Conservation (phyloP, 2,329 filamentous ascomycete species). For the Aspergillus niger region DNA sequence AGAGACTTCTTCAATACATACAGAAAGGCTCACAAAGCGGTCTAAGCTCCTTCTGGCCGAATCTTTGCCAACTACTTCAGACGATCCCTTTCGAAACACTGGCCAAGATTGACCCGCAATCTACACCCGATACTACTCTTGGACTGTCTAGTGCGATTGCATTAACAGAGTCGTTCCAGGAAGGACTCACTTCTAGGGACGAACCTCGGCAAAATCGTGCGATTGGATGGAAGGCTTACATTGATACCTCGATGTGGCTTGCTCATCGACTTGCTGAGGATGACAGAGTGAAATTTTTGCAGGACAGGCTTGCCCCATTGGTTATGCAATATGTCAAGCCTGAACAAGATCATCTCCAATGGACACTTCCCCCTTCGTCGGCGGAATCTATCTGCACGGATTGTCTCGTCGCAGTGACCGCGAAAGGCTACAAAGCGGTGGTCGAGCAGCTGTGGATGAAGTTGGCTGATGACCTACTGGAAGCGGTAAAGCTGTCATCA, state of each 20-base stretch:
- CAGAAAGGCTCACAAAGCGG: constrained; percentile 84
- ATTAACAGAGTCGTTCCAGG: constrained; percentile 67
- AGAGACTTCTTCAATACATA: constrained; percentile 69
- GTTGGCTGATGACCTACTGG: constrained; percentile 63
- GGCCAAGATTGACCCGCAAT: constrained; percentile 28
- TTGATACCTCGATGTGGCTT: constrained; percentile 63
- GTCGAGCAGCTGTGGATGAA: constrained; percentile 63
- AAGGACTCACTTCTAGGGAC: constrained; percentile 71
- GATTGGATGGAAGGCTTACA: constrained; percentile 74
- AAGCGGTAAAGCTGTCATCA: constrained; percentile 70
- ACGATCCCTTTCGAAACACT: constrained; percentile 56
- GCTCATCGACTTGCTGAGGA: constrained; percentile 51
- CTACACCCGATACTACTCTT: constrained; percentile 24
- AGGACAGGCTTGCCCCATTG: constrained; percentile 54
- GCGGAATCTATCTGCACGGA: constrained; percentile 42
- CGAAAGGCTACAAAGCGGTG: constrained; percentile 48
- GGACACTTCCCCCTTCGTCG: constrained; percentile 51
- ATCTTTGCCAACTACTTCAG: constrained; percentile 63
- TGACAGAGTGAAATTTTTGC: constrained; percentile 49
- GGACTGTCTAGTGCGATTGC: constrained; percentile 56
- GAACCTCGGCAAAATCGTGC: constrained; percentile 70
- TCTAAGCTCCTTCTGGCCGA: constrained; percentile 70
- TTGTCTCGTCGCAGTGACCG: constrained; percentile 40
- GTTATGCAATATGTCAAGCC: constrained; percentile 57
- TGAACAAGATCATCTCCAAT: constrained; percentile 48